These are phyloP conservation scores for Penicilliopsis zonata DNA, from an alignment of 495 filamentous ascomycete species.

Conservation along the genomic window DNA sequence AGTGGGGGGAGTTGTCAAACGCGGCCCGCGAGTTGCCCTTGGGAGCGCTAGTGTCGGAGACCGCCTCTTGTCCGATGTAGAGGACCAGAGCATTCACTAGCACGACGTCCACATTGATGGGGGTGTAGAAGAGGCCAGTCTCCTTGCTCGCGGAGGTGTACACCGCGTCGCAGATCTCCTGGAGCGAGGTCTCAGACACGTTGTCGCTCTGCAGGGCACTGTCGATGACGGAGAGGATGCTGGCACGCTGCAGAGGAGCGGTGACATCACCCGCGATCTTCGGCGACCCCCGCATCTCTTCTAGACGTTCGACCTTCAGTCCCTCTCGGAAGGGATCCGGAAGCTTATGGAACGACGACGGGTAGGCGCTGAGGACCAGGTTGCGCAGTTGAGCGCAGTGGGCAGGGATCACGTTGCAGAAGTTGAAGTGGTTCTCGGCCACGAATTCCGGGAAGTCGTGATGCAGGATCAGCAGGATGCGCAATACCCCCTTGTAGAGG, in stretches of 20 bases:
- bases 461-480: conserved; percentile 72
- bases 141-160: conserved; percentile 39
- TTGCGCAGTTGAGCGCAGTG: conserved; percentile 86
- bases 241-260: conserved; percentile 43
- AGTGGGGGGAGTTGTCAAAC: conserved; percentile 68
- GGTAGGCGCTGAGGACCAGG: conserved; percentile 74
- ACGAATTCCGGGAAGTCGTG: conserved; percentile 94
- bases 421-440: conserved; percentile 69
- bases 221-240: conserved; percentile 59
- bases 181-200: conserved; percentile 51
- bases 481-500: conserved; percentile 71
- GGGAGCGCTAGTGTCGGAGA: conserved; percentile 37
- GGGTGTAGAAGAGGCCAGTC: conserved; percentile 46
- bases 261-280: conserved; percentile 49
- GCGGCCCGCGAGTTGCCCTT: conserved; percentile 44
- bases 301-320: conserved; percentile 68
- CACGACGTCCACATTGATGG: conserved; percentile 52
- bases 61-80: conserved; percentile 65
- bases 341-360: conserved; percentile 59
- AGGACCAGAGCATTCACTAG: conserved; percentile 74
- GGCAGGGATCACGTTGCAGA: conserved; percentile 75
- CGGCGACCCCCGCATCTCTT: conserved; percentile 60
- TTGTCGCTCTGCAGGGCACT: conserved; percentile 45
- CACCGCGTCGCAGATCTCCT: conserved; percentile 57
- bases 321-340: conserved; percentile 72